These are phyloP conservation scores for Neurospora terricola DNA, from an alignment of 495 filamentous ascomycete genomes.

Conservation along the genomic window DNA sequence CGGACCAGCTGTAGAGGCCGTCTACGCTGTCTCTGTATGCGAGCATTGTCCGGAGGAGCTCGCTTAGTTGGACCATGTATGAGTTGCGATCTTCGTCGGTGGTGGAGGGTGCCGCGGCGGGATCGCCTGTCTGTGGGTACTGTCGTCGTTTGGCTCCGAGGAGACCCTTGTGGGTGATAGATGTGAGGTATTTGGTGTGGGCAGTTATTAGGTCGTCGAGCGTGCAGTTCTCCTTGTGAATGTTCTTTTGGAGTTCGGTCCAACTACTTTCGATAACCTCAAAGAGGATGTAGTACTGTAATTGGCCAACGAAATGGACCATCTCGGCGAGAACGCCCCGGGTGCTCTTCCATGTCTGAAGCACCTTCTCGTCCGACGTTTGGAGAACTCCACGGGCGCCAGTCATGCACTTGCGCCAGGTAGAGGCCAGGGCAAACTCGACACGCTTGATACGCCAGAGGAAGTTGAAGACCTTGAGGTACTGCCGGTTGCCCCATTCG, in stretches of 20 bases:
- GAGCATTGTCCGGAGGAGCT: constrained; percentile 90
- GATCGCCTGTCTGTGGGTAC: constrained; percentile 21
- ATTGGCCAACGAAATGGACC: constrained; percentile 94
- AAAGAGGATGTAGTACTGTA: constrained; percentile 98
- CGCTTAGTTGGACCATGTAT: constrained; percentile 84
- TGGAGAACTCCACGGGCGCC: constrained; percentile 87
- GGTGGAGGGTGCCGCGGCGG: constrained; percentile 12
- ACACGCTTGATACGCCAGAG: constrained; percentile 98
- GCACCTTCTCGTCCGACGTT: constrained; percentile 63
- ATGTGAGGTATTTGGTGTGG: constrained; percentile 80
- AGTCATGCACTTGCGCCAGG: constrained; percentile 95
- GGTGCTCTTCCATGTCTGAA: constrained; percentile 80
- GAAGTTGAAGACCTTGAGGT: constrained; percentile 99
- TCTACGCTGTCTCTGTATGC: constrained; percentile 89
- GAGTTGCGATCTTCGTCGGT: constrained; percentile 56
- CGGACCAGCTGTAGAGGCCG: constrained; percentile 84
- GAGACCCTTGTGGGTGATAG: constrained; percentile 93
- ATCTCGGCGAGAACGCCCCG: constrained; percentile 88
- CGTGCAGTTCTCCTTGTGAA: constrained; percentile 73
- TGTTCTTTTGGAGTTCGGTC: constrained; percentile 72
- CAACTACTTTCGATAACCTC: constrained; percentile 95
- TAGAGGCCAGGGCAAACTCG: constrained; percentile 81
- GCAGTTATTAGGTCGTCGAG: constrained; percentile 91
- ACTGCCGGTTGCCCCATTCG: constrained; percentile 86
- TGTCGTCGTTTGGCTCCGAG: constrained; percentile 55